Evolutionary conservation across 768 basidiomycete genomes (phyloP).

Genomic region (Piloderma croceum): DNA sequence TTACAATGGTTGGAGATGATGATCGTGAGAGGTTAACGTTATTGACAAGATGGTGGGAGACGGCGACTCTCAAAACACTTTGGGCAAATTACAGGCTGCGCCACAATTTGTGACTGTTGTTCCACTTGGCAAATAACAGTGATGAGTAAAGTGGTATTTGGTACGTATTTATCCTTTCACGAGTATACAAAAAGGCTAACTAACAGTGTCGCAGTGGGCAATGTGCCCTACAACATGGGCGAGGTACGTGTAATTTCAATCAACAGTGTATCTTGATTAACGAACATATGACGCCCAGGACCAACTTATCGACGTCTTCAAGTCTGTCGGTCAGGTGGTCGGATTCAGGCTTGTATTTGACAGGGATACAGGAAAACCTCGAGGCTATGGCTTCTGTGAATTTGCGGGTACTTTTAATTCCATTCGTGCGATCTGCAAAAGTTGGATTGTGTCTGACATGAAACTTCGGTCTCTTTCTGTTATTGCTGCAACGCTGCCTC

Average conservation of each 20-base stretch:
- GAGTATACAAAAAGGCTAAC: neutral
- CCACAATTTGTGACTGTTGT: too few species aligned
- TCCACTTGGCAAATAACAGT: too few species aligned
- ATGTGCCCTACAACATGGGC: constrained; percentile 87
- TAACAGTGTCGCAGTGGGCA: constrained; percentile 53
- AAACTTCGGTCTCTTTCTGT: constrained; percentile 8
- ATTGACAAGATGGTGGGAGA: too few species aligned
- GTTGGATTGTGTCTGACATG: constrained; percentile 34
- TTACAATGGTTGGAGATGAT: too few species aligned
- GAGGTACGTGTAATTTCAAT: constrained; percentile 41
- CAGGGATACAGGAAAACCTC: constrained; percentile 90
- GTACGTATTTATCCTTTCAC: constrained; percentile 31
- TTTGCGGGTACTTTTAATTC: constrained; percentile 68
- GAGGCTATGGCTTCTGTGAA: constrained; percentile 92
- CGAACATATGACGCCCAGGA: constrained; percentile 38
- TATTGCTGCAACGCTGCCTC: neutral
- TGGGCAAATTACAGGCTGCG: too few species aligned
- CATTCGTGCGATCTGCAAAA: constrained; percentile 18
- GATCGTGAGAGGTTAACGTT: too few species aligned
- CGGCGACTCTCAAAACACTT: too few species aligned
- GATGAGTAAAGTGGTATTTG: constrained; percentile 76
- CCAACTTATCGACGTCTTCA: constrained; percentile 83
- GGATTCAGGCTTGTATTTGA: constrained; percentile 92
- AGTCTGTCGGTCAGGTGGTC: constrained; percentile 80
- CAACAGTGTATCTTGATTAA: constrained; percentile 8